Base-by-base conservation (phyloP, 345 rosid genomes). In the Dimocarpus longan region DNA sequence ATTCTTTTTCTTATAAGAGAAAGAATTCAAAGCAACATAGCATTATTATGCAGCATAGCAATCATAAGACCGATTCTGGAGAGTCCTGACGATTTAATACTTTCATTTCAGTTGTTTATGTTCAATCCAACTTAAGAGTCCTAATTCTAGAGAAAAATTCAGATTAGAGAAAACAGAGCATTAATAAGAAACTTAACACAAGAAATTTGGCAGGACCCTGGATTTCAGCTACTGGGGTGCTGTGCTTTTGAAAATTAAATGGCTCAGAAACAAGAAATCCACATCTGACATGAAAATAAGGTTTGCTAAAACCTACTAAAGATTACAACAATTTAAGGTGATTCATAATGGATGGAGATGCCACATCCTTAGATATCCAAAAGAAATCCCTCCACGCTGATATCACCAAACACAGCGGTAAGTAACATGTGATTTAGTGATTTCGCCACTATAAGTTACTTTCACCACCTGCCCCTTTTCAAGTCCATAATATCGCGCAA, bases 401-500 rank as follows among this genome's bases (percentile, higher is more conserved):
- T 7, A 71, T 86, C 82, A 89, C 77, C 81, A 81, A 22, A 90
- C 88, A 39, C 92, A 91, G 5, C 91, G 87, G 70, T 90, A 93
- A 24, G 90, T 87, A 64, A 85, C 82, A 63, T 82, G 84, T 0
- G 86, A 80, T 67, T 81, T 88, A 19, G 78, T 84, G 43, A 87
- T 75, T 56, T 88, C 93, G 21, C 85, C 92, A 1, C 76, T 80
- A 78, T 90, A 88, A 0, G 80, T 82, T 26, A 93, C 81, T 78
- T 93, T 87, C 66, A 93, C 85, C 56, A 91, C 91, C 83, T 94
- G 92, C 44, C 96, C 95, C 87, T 80, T 88, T 89, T 90, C 81
- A 16, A 91, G 87, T 79, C 93, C 96, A 63, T 90, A 91, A 69
- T 93, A 90, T 66, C 86, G 73, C 15, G 88, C 91, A 32, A 83